phyloP scores from a whole-genome alignment of 768 basidiomycete genomes.

The Boletus pseudopeckii region DNA sequence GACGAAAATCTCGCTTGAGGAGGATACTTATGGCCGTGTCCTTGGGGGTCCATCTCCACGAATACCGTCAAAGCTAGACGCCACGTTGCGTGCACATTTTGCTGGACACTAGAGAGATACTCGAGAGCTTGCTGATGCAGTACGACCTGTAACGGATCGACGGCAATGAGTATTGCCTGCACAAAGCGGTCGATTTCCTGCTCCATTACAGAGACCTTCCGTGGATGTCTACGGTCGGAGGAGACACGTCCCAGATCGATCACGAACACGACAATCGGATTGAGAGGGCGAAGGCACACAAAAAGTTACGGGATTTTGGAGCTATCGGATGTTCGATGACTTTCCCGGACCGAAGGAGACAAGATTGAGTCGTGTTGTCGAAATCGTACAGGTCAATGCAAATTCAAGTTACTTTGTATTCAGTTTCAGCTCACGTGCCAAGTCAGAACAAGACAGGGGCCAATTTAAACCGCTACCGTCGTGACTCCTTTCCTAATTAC shows the following conservation, averaged over 20 bases:
- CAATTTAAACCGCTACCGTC: too few relatives aligned
- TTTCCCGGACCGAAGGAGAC: neutral
- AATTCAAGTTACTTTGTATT: neutral
- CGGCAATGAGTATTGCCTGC: slow-evolving; percentile 85
- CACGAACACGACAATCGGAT: slow-evolving; percentile 2
- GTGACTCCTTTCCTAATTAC: slow-evolving; percentile 12
- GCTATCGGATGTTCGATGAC: slow-evolving; percentile 2
- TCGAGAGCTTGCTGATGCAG: slow-evolving; percentile 86
- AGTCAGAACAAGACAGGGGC: slow-evolving; percentile 17
- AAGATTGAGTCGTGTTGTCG: neutral
- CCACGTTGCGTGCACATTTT: slow-evolving; percentile 76
- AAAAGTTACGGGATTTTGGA: neutral
- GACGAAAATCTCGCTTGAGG: slow-evolving; percentile 77
- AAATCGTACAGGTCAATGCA: slow-evolving; percentile 1
- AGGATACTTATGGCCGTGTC: slow-evolving; percentile 59
- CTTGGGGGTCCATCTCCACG: slow-evolving; percentile 55
- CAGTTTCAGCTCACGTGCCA: slow-evolving; percentile 27
- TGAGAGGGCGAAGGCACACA: neutral
- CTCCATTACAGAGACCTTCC: slow-evolving; percentile 48
- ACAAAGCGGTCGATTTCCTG: slow-evolving; percentile 73
- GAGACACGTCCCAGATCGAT: slow-evolving; percentile 20
- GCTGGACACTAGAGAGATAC: slow-evolving; percentile 74
- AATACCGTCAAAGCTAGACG: slow-evolving; percentile 75
- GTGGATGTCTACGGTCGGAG: slow-evolving; percentile 15
- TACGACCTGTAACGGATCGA: slow-evolving; percentile 65